phyloP scores from a whole-genome alignment of 148 eudicot species.

The Nepenthes mirabilis region DNA sequence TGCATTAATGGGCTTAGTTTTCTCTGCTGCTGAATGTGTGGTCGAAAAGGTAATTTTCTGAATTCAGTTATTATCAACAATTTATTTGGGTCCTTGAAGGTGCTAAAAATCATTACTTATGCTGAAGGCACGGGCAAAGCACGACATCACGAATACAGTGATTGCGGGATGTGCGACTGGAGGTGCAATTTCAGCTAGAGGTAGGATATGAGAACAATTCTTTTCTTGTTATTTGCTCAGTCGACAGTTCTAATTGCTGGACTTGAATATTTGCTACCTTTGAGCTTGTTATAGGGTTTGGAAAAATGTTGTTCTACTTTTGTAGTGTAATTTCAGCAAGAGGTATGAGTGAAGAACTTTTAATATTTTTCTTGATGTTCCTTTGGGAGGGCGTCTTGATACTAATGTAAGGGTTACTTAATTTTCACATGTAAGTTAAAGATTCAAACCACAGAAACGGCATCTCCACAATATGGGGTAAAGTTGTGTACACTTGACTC shows the following conservation, averaged over 20 bases:
- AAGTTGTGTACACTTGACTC: too few species aligned
- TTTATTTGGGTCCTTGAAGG: background rate
- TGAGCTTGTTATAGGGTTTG: background rate
- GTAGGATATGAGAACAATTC: slow-evolving; percentile 16
- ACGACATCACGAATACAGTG: slow-evolving; percentile 72
- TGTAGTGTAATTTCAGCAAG: too few species aligned
- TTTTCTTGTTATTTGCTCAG: slow-evolving; percentile 1
- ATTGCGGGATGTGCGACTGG: slow-evolving; percentile 92
- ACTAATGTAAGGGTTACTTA: too few species aligned
- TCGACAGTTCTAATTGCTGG: background rate
- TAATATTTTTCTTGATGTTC: too few species aligned
- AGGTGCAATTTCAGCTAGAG: slow-evolving; percentile 67
- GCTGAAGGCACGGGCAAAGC: slow-evolving; percentile 76
- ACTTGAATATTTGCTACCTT: background rate
- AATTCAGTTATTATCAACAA: background rate
- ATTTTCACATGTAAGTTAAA: too few species aligned
- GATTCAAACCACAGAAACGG: too few species aligned
- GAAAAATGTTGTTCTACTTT: too few species aligned
- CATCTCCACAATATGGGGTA: too few species aligned
- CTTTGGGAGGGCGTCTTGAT: too few species aligned
- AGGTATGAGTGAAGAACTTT: too few species aligned
- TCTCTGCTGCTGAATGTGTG: slow-evolving; percentile 80
- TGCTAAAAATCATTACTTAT: background rate
- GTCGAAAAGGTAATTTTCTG: slow-evolving; percentile 56
- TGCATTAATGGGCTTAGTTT: slow-evolving; percentile 77